Conservation (phyloP, 2,329 filamentous ascomycete species). For the Pyricularia sp. region DNA sequence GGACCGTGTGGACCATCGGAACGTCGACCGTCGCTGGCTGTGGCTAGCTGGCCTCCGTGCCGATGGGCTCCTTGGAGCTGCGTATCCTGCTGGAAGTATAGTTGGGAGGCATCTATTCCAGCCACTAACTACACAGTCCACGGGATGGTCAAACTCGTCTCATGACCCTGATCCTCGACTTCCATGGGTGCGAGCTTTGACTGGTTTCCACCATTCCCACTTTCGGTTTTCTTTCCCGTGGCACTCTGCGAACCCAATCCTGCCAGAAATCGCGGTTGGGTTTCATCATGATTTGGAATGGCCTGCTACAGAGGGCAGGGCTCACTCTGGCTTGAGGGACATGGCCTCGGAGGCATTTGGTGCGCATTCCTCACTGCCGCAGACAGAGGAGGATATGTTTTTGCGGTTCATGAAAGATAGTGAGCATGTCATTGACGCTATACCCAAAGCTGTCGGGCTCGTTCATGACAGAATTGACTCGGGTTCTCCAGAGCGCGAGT, state of each 20-base stretch:
- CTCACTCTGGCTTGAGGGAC: not conserved
- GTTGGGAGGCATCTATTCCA: not conserved
- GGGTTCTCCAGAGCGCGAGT: not conserved
- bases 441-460: not conserved
- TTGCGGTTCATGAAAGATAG: not conserved
- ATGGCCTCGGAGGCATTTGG: not conserved
- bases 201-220: not conserved
- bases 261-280: not conserved
- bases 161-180: not conserved
- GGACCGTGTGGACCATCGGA: slow-evolving; percentile 14
- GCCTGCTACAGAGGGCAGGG: not conserved
- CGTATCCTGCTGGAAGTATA: not conserved
- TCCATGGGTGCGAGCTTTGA: not conserved
- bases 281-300: not conserved
- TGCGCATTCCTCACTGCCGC: slow-evolving; percentile 12
- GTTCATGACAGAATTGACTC: not conserved
- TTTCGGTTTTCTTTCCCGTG: not conserved
- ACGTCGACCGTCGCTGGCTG: slow-evolving; percentile 4
- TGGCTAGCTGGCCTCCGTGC: slow-evolving; percentile 4
- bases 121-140: not conserved
- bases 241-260: not conserved
- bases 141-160: not conserved
- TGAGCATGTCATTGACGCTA: not conserved
- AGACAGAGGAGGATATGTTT: slow-evolving; percentile 33
- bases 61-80: not conserved